A percentile compares a stretch with the other conserved stretches of the same genome.
phyloP scores from a whole-genome alignment of 768 basidiomycete genomes.

The Termitomyces sp. region DNA sequence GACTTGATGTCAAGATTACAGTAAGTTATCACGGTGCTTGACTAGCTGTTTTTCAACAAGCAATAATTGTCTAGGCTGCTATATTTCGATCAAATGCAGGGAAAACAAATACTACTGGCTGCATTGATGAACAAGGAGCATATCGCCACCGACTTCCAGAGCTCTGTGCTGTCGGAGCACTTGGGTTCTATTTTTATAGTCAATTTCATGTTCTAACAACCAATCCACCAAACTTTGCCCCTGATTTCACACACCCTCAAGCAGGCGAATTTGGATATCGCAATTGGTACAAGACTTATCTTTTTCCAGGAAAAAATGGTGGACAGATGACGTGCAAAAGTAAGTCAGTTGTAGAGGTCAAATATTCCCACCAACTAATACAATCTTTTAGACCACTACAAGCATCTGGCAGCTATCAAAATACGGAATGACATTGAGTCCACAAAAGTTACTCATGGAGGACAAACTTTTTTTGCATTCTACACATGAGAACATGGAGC shows the following conservation, averaged over 20 bases:
- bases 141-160: not conserved
- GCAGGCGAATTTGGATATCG: not conserved
- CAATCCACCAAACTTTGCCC: not conserved
- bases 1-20: not conserved
- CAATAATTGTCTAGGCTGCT: not conserved
- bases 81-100: not conserved
- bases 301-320: not conserved
- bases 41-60: too few species aligned
- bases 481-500: not conserved
- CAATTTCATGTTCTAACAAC: not conserved
- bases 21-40: not conserved
- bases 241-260: not conserved
- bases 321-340: not conserved
- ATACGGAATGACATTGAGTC: not conserved
- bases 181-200: not conserved
- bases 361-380: not conserved
- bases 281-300: not conserved
- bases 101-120: not conserved
- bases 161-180: not conserved
- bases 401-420: not conserved
- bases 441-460: not conserved
- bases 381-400: not conserved
- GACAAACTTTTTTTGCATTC: not conserved
- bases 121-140: not conserved
- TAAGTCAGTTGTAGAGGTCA: too few species aligned